phyloP scores from a whole-genome alignment of 345 rosid species.

The Brassica napus region DNA sequence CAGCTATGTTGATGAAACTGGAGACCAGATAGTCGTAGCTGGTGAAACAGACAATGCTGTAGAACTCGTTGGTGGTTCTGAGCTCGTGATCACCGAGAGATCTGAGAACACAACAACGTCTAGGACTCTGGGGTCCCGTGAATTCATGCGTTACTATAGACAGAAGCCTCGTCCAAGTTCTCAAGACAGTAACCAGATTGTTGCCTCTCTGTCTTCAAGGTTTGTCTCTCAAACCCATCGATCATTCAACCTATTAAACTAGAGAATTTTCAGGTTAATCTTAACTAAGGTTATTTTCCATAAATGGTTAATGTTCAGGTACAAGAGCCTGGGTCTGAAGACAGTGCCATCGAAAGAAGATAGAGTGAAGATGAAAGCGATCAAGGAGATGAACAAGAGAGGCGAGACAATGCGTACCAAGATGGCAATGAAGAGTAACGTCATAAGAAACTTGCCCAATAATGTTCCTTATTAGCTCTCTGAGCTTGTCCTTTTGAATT shows the following conservation, averaged over 20 bases:
- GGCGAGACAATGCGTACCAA: conserved; percentile 76
- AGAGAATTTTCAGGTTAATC: conserved; percentile 3
- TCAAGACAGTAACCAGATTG: conserved; percentile 49
- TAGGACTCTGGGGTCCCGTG: conserved; percentile 86
- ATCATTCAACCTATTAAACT: not conserved
- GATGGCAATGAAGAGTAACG: conserved; percentile 78
- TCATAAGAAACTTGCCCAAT: conserved; percentile 80
- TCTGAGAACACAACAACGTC: conserved; percentile 45
- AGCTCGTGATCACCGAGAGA: conserved; percentile 75
- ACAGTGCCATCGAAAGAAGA: conserved; percentile 77
- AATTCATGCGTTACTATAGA: conserved; percentile 79
- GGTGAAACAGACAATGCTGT: conserved; percentile 56
- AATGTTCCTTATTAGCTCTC: conserved; percentile 62
- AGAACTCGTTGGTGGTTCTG: conserved; percentile 82
- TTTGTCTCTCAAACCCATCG: conserved; percentile 30
- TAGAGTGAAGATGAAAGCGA: conserved; percentile 72
- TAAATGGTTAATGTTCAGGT: conserved; percentile 47
- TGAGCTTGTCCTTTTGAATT: not conserved
- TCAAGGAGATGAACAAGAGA: conserved; percentile 66
- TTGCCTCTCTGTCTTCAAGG: conserved; percentile 81
- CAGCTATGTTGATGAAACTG: conserved; percentile 80
- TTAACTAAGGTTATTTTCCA: not conserved
- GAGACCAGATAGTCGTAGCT: conserved; percentile 68
- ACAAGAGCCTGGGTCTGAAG: conserved; percentile 81
- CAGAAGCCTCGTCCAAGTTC: conserved; percentile 91